Evolutionary conservation across 441 rosid species (phyloP).

Genomic region (Flueggea neowawraea): DNA sequence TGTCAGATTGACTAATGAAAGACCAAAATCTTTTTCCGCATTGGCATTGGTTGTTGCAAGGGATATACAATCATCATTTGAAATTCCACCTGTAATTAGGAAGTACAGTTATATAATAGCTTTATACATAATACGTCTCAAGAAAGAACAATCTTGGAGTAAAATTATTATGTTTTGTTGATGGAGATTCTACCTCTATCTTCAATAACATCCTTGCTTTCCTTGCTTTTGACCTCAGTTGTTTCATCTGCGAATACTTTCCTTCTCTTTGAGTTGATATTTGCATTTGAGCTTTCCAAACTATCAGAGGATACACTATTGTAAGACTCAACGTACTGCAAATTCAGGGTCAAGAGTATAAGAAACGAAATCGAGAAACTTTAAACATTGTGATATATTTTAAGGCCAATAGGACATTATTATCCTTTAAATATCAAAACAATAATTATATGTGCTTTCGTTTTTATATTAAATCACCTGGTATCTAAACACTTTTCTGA

Average conservation of each 20-base stretch:
- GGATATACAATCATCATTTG: constrained; percentile 18
- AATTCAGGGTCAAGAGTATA: background rate
- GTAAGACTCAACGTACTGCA: constrained; percentile 41
- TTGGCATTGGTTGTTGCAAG: constrained; percentile 20
- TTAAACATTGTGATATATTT: background rate
- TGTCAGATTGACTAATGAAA: constrained; percentile 84
- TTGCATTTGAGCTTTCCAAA: constrained; percentile 24
- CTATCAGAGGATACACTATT: constrained; percentile 20
- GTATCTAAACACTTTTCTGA: too few relatives aligned
- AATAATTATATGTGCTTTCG: too few relatives aligned
- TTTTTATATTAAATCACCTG: too few relatives aligned
- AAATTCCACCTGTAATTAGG: constrained; percentile 26
- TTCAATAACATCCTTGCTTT: constrained; percentile 18
- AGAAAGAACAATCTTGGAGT: constrained; percentile 7
- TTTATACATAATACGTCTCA: background rate
- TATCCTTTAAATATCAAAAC: too few relatives aligned
- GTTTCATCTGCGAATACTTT: constrained; percentile 41
- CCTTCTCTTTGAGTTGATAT: constrained; percentile 49
- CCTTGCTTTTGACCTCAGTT: constrained; percentile 16
- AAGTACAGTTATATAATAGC: too few relatives aligned
- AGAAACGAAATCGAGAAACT: background rate
- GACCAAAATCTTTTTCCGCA: constrained; percentile 29
- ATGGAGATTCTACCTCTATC: constrained; percentile 26
- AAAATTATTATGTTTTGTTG: constrained; percentile 8
- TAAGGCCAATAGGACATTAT: background rate